These are phyloP conservation scores for Saccharomycopsis sp. DNA, from an alignment of 805 yeast species.

Conservation along the genomic window DNA sequence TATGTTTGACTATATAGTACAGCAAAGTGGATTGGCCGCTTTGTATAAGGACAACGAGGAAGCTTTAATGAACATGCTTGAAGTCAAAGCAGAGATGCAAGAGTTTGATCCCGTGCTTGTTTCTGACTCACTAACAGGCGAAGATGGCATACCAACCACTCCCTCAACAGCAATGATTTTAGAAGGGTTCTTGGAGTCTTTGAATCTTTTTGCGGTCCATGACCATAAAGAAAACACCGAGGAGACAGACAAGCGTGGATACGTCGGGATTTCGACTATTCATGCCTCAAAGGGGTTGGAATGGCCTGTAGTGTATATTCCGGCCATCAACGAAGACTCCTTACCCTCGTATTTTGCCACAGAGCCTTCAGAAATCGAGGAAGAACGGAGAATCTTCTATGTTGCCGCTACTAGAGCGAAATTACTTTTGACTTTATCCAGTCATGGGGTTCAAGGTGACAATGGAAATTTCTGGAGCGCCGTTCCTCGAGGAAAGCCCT, in stretches of 20 bases:
- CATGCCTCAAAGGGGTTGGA: conserved; percentile 93
- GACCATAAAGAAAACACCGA: conserved; percentile 15
- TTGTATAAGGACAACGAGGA: conserved; percentile 20
- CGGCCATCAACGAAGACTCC: conserved; percentile 59
- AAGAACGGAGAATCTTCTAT: conserved; percentile 78
- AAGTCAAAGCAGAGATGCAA: conserved; percentile 33
- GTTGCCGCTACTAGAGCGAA: conserved; percentile 88
- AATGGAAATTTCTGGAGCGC: neutral
- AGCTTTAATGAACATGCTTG: conserved; percentile 32
- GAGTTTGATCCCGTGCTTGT: conserved; percentile 32
- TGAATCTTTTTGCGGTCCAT: conserved; percentile 30
- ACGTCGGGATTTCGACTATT: conserved; percentile 66
- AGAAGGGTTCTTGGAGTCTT: conserved; percentile 30
- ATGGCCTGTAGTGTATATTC: conserved; percentile 88
- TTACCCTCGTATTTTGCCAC: conserved; percentile 53
- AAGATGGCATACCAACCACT: neutral
- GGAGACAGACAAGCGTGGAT: conserved; percentile 22
- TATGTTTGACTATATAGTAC: conserved; percentile 6
- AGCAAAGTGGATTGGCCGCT: conserved; percentile 3
- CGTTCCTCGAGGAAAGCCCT: neutral
- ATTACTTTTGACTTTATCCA: conserved; percentile 30
- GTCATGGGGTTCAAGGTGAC: neutral
- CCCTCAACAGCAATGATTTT: conserved; percentile 15
- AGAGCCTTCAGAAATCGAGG: conserved; percentile 40
- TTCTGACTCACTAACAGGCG: conserved; percentile 10